Evolutionary conservation across 2,329 filamentous ascomycete genomes (phyloP), one percentile per base, ranked within the genome.

Genomic region (Anthostomella pinea): DNA sequence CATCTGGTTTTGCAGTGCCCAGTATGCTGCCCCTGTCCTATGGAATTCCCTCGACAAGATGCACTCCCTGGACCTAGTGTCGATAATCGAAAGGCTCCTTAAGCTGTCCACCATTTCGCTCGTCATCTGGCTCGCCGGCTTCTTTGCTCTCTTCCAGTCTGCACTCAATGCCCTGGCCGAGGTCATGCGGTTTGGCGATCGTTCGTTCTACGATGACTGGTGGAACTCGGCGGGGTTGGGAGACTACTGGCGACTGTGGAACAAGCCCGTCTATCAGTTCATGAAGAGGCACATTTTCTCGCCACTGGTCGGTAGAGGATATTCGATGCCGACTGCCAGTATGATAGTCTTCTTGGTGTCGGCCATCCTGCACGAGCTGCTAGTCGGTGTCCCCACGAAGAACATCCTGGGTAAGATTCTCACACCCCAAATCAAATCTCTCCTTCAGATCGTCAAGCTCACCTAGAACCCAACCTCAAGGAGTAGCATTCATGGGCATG

Each of bases 121-220:
- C 19, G 83, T 96, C 46, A 95, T 96, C 60, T 98, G 93, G 93
- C 82, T 98, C 1, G 90, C 90, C 1, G 91, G 93, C 5, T 98
- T 98, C 73, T 97, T 96, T 56, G 93, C 91, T 3, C 67, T 97
- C 10, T 98, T 98, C 68, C 93, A 98, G 58, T 91, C 87, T 2
- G 83, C 87, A 43, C 70, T 98, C 32, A 98, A 98, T 56, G 88
- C 88, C 0, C 70, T 97, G 14, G 91, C 91, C 3, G 93, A 98
- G 62, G 69, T 97, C 9, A 85, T 88, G 70, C 76, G 78, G 27
- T 98, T 98, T 55, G 93, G 85, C 13, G 93, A 98, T 60, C 79
- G 93, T 19, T 85, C 90, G 34, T 98, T 98, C 63, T 98, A 98
- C 63, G 84, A 87, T 23, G 89, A 95, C 57, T 98, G 93, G 93